phyloP scores from a whole-genome alignment of 2,329 filamentous ascomycete species.

The Dryadomyces quercus-mongolicae region DNA sequence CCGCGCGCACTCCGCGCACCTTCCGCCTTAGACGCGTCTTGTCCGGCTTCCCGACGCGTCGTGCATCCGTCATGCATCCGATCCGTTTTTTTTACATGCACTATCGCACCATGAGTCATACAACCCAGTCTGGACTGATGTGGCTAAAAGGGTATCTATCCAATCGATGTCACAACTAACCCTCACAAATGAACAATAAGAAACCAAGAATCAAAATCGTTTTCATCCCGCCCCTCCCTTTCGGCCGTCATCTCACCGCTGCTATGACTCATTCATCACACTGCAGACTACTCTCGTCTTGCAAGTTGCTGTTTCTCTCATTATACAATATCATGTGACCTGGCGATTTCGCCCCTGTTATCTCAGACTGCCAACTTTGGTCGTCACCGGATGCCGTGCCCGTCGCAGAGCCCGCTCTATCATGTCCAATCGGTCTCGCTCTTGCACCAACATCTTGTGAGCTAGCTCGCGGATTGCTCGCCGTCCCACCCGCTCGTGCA shows the following conservation, averaged over 20 bases:
- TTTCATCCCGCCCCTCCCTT: not conserved
- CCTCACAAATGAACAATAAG: not conserved
- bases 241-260: not conserved
- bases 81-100: not conserved
- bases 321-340: not conserved
- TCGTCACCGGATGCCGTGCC: constrained; percentile 22
- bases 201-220: constrained; percentile 1
- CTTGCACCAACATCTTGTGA: constrained; percentile 64
- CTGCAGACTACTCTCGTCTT: not conserved
- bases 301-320: not conserved
- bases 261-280: constrained; percentile 1
- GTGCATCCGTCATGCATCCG: not conserved
- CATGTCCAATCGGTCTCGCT: constrained; percentile 66
- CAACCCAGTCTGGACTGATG: not conserved
- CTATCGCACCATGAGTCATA: not conserved
- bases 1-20: constrained; percentile 2
- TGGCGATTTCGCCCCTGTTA: not conserved
- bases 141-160: constrained; percentile 7
- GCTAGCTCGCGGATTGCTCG: constrained; percentile 67
- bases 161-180: constrained; percentile 5
- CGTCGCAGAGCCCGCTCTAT: constrained; percentile 68
- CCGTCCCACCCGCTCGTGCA: constrained; percentile 66
- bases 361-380: not conserved
- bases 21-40: constrained; percentile 6
- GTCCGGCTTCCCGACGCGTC: constrained; percentile 2